Evolutionary conservation across 306 rosid species (phyloP), one percentile per base, ranked within the genome.

Genomic region (Urtica urens): DNA sequence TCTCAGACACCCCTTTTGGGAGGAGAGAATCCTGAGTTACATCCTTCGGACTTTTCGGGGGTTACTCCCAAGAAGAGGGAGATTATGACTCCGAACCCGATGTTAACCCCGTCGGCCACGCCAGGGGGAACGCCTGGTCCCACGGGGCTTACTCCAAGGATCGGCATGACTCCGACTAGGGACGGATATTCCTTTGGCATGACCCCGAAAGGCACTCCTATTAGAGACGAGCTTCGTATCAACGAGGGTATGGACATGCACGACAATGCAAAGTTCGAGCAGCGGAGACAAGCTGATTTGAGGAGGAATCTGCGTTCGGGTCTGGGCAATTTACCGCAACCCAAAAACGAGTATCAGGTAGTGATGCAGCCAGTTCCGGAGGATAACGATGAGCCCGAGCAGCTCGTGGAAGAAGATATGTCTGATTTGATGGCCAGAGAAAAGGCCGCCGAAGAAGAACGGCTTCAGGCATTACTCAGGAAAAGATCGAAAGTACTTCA

Each of bases 11-110:
- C 96, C 34, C 68, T 87, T 45, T 69, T 87, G 48, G 96, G 96
- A 67, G 96, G 96, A 66, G 87, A 83, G 14, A 87, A 87, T 59
- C 96, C 94, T 3, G 94, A 87, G 65, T 71, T 87, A 67, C 93
- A 87, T 63, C 96, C 94, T 53, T 83, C 96, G 13, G 94, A 87
- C 63, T 87, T 87, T 71, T 87, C 94, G 35, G 96, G 96, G 38
- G 96, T 87, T 57, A 87, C 96, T 67, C 96, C 96, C 34, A 87
- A 78, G 66, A 83, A 57, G 70, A 78, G 51, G 57, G 96, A 83
- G 64, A 73, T 78, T 48, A 93, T 71, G 57, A 87, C 93, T 12
- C 96, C 94, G 57, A 79, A 87, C 57, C 79, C 81, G 1, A 76
- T 87, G 78, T 58, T 82, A 62, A 87, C 96, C 31, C 96, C 96